Conservation (phyloP, 2,329 filamentous ascomycete genomes). For the Sclerotiophoma versabilis region DNA sequence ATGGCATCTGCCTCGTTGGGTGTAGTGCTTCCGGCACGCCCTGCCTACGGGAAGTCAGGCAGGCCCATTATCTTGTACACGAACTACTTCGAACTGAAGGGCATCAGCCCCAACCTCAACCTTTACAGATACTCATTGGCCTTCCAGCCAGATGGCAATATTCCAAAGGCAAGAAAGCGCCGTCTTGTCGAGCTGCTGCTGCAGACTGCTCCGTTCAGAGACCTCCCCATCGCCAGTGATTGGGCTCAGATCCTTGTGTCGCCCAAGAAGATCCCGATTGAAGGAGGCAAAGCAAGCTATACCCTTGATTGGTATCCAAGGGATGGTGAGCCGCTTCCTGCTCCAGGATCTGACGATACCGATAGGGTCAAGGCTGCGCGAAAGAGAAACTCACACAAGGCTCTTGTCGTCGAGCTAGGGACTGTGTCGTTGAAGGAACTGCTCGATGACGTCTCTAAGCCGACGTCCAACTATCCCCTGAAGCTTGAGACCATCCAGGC, state of each 20-base stretch:
- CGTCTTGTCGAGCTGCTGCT: conserved; percentile 58
- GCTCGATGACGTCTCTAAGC: conserved; percentile 52
- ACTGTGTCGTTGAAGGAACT: conserved; percentile 49
- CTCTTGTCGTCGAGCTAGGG: conserved; percentile 30
- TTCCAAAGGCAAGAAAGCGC: conserved; percentile 54
- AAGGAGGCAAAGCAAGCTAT: conserved; percentile 1
- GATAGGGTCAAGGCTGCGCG: conserved; percentile 24
- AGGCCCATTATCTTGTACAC: conserved; percentile 50
- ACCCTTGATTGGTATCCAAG: conserved; percentile 33
- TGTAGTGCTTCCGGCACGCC: conserved; percentile 33
- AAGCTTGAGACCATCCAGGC: conserved; percentile 63
- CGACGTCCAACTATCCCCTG: conserved; percentile 51
- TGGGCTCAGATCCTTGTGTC: conserved; percentile 43
- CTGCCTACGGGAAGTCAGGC: conserved; percentile 49
- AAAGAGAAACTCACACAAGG: conserved; percentile 24
- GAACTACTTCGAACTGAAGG: conserved; percentile 52
- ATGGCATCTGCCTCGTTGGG: conserved; percentile 33
- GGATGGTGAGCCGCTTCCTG: conserved; percentile 34
- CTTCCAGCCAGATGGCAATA: conserved; percentile 42
- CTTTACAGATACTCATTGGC: conserved; percentile 41
- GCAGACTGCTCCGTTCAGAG: conserved; percentile 39
- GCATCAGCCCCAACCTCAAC: conserved; percentile 23
- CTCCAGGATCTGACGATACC: conserved; percentile 21
- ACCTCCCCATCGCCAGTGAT: conserved; percentile 48
- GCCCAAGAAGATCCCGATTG: conserved; percentile 33